Conservation (phyloP, 495 filamentous ascomycete genomes). For the Xylaria acuta region DNA sequence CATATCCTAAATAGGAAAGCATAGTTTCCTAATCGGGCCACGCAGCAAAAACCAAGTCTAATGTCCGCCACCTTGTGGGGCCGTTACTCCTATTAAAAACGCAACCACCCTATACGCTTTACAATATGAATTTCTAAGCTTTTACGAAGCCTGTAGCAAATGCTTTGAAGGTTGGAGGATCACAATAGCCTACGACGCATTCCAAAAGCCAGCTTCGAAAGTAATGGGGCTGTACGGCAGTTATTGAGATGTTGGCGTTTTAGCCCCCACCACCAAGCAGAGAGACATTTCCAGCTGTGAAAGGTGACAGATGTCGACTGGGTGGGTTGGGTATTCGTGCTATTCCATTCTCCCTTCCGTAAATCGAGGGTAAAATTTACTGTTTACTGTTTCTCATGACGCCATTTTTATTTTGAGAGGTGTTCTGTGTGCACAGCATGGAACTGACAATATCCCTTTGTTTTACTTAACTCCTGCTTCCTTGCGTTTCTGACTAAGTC, state of each 20-base stretch:
- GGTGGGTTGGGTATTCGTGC: neutral
- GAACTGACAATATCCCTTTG: neutral
- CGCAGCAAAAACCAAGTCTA: neutral
- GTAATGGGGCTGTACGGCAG: neutral
- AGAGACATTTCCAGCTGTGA: neutral
- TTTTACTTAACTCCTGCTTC: neutral
- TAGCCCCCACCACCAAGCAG: no score
- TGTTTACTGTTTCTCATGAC: no score
- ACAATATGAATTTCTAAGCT: neutral
- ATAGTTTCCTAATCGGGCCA: neutral
- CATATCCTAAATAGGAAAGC: neutral
- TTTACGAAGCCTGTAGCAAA: neutral
- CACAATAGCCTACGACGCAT: neutral
- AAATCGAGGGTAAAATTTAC: neutral
- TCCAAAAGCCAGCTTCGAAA: neutral
- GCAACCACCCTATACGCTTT: neutral
- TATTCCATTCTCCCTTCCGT: neutral
- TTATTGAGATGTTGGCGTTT: neutral
- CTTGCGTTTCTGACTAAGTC: neutral
- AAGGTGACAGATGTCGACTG: neutral
- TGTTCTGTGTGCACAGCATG: no score
- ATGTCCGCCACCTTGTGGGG: neutral
- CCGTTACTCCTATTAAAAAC: neutral
- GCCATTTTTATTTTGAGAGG: no score
- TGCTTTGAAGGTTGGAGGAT: no score